Percentiles rank a stretch among this genome's conserved stretches.
Conservation (phyloP, 2,329 filamentous ascomycete genomes). For the Periconia sp. region DNA sequence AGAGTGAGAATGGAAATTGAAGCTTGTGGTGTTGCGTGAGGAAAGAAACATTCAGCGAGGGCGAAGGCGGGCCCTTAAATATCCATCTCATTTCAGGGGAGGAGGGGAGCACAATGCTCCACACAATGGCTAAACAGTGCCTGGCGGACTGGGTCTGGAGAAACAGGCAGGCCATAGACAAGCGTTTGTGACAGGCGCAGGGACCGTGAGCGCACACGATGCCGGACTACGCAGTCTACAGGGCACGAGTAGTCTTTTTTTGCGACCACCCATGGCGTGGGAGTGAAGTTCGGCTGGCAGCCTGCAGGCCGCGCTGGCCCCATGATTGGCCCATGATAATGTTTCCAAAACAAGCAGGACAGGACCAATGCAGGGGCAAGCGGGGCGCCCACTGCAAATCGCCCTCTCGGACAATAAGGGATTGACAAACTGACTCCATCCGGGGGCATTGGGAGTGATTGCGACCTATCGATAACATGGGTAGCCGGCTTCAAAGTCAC, state of each 20-base stretch:
- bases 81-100: not conserved
- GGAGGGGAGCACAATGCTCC: not conserved
- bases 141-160: constrained; percentile 12
- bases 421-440: too few relatives aligned
- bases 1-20: constrained; percentile 16
- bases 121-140: too few relatives aligned
- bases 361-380: too few relatives aligned
- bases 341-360: too few relatives aligned
- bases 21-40: constrained; percentile 14
- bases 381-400: too few relatives aligned
- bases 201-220: not conserved
- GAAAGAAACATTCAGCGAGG: constrained; percentile 14
- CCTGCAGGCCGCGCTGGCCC: not conserved
- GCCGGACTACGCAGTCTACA: constrained; percentile 17
- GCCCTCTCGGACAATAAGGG: too few relatives aligned
- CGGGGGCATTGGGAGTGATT: too few relatives aligned
- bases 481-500: too few relatives aligned
- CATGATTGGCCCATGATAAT: too few relatives aligned
- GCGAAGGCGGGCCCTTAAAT: constrained; percentile 9
- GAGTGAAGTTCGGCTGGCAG: not conserved
- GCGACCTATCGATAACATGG: too few relatives aligned
- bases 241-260: constrained; percentile 11
- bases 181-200: constrained; percentile 6
- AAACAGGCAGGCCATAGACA: constrained; percentile 9
- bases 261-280: constrained; percentile 2